Conservation (phyloP, 495 filamentous ascomycete genomes). For the Penicillium simplicissimum region DNA sequence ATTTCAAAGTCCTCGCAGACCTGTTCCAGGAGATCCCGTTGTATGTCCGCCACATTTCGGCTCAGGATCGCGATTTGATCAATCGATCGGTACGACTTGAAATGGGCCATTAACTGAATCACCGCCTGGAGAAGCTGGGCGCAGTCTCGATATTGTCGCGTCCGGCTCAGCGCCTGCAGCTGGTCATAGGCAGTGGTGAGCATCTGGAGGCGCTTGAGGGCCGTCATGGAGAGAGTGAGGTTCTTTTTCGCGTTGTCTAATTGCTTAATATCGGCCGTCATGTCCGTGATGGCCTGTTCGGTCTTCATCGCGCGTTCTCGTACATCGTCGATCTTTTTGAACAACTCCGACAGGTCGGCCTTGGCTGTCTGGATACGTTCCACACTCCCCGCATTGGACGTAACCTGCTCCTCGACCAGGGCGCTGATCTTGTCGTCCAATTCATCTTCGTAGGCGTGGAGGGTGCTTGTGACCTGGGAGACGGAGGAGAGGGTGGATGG, state of each 20-base stretch:
- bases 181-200: slow-evolving; percentile 98
- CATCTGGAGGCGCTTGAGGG: slow-evolving; percentile 96
- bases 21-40: slow-evolving; percentile 91
- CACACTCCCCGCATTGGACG: slow-evolving; percentile 82
- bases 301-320: slow-evolving; percentile 87
- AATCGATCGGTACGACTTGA: slow-evolving; percentile 96
- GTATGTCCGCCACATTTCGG: slow-evolving; percentile 90
- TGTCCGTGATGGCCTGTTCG: slow-evolving; percentile 93
- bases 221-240: slow-evolving; percentile 96
- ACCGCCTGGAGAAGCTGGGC: slow-evolving; percentile 93
- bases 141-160: slow-evolving; percentile 93
- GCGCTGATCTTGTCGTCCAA: slow-evolving; percentile 77
- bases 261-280: slow-evolving; percentile 99
- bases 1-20: slow-evolving; percentile 98
- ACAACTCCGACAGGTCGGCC: slow-evolving; percentile 81
- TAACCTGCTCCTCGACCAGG: slow-evolving; percentile 78
- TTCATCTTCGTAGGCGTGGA: slow-evolving; percentile 78
- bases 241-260: slow-evolving; percentile 96
- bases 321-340: slow-evolving; percentile 94
- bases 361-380: slow-evolving; percentile 88
- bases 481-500: slow-evolving; percentile 83
- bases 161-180: slow-evolving; percentile 77
- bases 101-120: slow-evolving; percentile 96
- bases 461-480: slow-evolving; percentile 64
- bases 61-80: slow-evolving; percentile 96